Evolutionary conservation across 768 basidiomycete genomes (phyloP).

Genomic region (Amanita muscaria): DNA sequence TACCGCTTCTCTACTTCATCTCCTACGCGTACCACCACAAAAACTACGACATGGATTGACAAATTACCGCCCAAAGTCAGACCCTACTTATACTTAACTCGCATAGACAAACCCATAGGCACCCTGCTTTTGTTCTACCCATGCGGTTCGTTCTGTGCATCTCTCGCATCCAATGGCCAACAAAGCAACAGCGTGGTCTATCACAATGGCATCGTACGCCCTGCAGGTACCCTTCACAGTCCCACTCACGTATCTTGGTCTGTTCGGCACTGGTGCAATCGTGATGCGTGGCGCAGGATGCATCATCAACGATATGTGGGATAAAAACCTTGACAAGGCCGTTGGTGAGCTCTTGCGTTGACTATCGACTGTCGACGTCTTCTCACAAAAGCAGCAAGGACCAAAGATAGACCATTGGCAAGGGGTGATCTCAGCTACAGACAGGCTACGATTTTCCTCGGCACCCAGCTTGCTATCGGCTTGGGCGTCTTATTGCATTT

Average conservation of each 20-base stretch:
- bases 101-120: constrained; percentile 96
- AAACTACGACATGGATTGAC: constrained; percentile 53
- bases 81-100: constrained; percentile 81
- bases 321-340: constrained; percentile 80
- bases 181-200: constrained; percentile 77
- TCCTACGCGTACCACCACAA: constrained; percentile 6
- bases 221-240: constrained; percentile 53
- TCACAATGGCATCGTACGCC: constrained; percentile 92
- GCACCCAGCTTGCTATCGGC: constrained; percentile 71
- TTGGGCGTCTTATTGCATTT: constrained; percentile 82
- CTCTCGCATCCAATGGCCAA: constrained; percentile 2
- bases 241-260: constrained; percentile 65
- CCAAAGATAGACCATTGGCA: constrained; percentile 82
- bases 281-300: constrained; percentile 98
- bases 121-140: constrained; percentile 88
- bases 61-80: constrained; percentile 45
- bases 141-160: constrained; percentile 55
- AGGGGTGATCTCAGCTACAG: constrained; percentile 65
- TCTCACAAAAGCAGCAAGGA: constrained; percentile 51
- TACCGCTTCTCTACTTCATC: not conserved
- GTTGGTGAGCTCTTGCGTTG: constrained; percentile 54
- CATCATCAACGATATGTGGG: constrained; percentile 99
- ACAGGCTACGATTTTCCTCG: constrained; percentile 78
- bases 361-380: not conserved
- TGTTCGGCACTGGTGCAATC: constrained; percentile 86